Base-by-base conservation (phyloP, 108 stramenopile species). In the Nitzschia sp. region DNA sequence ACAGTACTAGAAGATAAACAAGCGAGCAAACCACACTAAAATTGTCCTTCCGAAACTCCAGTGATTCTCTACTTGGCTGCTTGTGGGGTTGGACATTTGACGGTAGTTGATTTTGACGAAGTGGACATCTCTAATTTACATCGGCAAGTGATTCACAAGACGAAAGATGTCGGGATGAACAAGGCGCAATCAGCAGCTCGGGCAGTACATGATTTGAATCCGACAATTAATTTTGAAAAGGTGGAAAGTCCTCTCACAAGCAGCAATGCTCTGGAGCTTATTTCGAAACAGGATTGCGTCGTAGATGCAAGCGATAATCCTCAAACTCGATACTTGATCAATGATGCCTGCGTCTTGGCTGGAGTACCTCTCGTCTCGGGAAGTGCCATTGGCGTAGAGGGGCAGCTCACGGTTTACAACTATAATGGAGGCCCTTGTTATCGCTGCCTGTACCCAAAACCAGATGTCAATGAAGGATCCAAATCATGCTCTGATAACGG, bases 221-320 rank as follows among this genome's bases (percentile, higher is more conserved):
- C 93, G 16, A 76, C 89, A 15, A 68, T 91, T 38, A 58, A 69
- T 8, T 85, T 81, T 15, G 52, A 70, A 28, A 56, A 46, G 13
- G 38, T 59, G 3, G 54, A 69, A 15, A 53, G 53, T n/a, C 64
- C 74, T 29, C 66, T 95, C 27, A 66, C 76, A 27, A 52, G 47
- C 56, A 62, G 71, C 34, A 95, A 92, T 76, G 89, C 87, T 15
- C 45, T 91, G 38, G 66, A 80, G 21, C 57, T 92, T 29, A 77
- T 90, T 8, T 77, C 76, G 19, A 29, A 64, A 30, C 80, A 87
- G 64, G 90, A 94, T 64, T 73, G 94, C 17, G 83, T 99, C 2
- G 79, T 99, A 2, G 99, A 99, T 71, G 95, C 93, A 6, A 87
- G 89, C 26, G 99, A 99, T 69, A 99, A 98, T 70, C 97, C 96